Base-by-base conservation (phyloP, 352 stramenopile genomes). In the Phytophthora sp. region DNA sequence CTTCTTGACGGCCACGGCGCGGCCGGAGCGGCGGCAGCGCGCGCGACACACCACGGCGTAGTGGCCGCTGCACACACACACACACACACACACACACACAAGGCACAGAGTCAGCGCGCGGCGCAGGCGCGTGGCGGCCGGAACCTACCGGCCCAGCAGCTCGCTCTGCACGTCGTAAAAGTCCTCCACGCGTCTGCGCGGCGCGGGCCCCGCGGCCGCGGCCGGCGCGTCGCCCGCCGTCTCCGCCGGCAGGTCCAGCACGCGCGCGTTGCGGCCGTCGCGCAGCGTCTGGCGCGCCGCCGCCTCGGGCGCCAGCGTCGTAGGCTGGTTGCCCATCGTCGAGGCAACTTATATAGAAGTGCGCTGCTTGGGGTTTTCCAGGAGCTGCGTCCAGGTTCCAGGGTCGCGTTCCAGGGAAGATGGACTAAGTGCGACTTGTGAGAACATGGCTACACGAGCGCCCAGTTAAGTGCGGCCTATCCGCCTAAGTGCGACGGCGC, bases 1-100 rank as follows among this genome's bases (percentile, higher is more conserved):
- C 54, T 91, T 89, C 67, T 95, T 96, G 42, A 95, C 77, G 9
- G 86, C 88, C 20, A 96, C 83, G 0, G 54, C 34, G 28, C 79
- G 64, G 5, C 78, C 71, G 6, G 81, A 91, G 30, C 65, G 60
- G 10, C 76, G 69, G 54, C 79, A 91, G 56, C 69, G 69, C 0
- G 73, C 85, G 9, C 77, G 77, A 62, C 65, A 81, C 21, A 94
- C 85, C 0, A 87, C 79, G 0, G 83, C 85, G 27, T 91, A 92
- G 55, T 94, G 83, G 2, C 83, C 83, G 35, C 82, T 94, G 35
- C 5, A 31, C 37, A n/a, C n/a, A n/a, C n/a, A n/a, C n/a, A n/a
- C n/a, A n/a, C n/a, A n/a, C n/a, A n/a, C n/a, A n/a, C n/a, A n/a
- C 23, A 39, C 32, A 39, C 12, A 20, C 20, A 23, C 4, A 42